phyloP scores from a whole-genome alignment of 1,284 basidiomycete species.

The Malassezia equina region DNA sequence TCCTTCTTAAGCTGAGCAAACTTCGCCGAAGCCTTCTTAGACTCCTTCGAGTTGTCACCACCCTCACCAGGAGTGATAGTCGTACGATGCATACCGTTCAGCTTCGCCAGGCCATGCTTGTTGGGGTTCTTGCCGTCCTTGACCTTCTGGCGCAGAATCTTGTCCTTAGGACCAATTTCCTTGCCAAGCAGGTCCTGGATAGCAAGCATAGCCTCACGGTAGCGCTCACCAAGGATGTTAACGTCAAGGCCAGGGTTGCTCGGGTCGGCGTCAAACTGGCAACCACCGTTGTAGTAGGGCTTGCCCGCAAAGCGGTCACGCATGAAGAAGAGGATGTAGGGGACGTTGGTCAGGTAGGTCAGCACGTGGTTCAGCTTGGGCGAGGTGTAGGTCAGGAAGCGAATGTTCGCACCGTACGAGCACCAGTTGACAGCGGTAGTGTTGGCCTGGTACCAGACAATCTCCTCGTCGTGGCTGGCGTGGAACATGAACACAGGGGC shows the following conservation, averaged over 20 bases:
- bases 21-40: slow-evolving; percentile 1
- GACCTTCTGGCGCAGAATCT: slow-evolving; percentile 3
- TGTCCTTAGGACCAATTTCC: slow-evolving; percentile 17
- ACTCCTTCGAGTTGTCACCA: slow-evolving; percentile 10
- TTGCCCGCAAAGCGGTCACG: slow-evolving; percentile 15
- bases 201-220: not conserved
- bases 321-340: slow-evolving; percentile 17
- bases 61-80: slow-evolving; percentile 13
- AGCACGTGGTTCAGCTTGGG: slow-evolving; percentile 16
- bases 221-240: slow-evolving; percentile 10
- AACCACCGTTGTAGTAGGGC: slow-evolving; percentile 14
- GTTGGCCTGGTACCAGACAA: slow-evolving; percentile 31
- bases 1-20: not conserved
- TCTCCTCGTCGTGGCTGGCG: slow-evolving; percentile 29
- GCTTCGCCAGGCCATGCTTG: slow-evolving; percentile 9
- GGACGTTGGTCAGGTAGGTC: slow-evolving; percentile 16
- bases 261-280: slow-evolving; percentile 15
- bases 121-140: slow-evolving; percentile 16
- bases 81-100: not conserved
- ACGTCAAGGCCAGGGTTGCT: slow-evolving; percentile 5
- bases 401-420: slow-evolving; percentile 33
- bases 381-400: slow-evolving; percentile 24
- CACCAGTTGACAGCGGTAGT: slow-evolving; percentile 33
- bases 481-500: slow-evolving; percentile 36
- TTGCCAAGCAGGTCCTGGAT: slow-evolving; percentile 17